Conservation (phyloP, 345 rosid species). For the Limnanthes douglasii region DNA sequence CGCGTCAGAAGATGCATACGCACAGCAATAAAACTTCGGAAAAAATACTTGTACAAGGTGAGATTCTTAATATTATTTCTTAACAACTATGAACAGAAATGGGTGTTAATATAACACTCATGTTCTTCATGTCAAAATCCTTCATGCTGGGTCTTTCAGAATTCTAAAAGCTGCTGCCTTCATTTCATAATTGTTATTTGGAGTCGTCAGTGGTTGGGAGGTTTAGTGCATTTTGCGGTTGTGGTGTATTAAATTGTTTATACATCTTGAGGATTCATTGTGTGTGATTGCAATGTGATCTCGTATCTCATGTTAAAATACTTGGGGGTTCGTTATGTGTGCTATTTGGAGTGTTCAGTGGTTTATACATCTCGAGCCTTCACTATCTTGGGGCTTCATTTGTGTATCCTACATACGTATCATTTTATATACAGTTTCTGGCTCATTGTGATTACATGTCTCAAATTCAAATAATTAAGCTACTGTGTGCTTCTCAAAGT, state of each 20-base stretch:
- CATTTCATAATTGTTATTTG: background rate
- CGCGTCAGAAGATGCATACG: slow-evolving; percentile 39
- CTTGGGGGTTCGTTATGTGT: too few relatives aligned
- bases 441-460: too few relatives aligned
- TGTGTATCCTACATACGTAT: background rate
- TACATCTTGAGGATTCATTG: too few relatives aligned
- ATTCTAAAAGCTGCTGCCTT: background rate
- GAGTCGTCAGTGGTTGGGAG: background rate
- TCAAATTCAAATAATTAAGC: too few relatives aligned
- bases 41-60: slow-evolving; percentile 60
- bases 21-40: slow-evolving; percentile 53
- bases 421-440: too few relatives aligned
- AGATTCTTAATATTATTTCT: slow-evolving; percentile 4
- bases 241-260: too few relatives aligned
- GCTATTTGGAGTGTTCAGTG: too few relatives aligned
- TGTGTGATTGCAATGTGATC: background rate
- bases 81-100: background rate
- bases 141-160: background rate
- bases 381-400: background rate
- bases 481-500: background rate
- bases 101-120: background rate
- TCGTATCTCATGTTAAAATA: background rate
- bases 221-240: background rate
- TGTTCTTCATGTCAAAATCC: background rate
- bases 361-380: too few relatives aligned